phyloP scores from a whole-genome alignment of 2,329 filamentous ascomycete genomes.

The Aspergillus niger region DNA sequence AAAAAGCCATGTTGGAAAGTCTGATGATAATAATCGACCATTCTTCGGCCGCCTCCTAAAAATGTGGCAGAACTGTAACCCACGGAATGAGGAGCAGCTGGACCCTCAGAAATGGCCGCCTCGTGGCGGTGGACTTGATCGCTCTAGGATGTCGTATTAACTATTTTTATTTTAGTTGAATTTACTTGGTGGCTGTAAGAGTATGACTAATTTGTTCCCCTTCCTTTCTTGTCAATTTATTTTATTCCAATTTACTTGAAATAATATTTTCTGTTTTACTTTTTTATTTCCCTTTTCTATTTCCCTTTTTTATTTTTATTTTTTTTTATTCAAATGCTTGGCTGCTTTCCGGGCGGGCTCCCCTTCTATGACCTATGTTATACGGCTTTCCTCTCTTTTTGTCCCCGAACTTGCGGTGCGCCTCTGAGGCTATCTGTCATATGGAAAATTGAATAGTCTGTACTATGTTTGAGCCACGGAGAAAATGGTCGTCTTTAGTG shows the following conservation, averaged over 20 bases:
- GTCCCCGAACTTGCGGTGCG: neutral
- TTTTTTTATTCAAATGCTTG: constrained; percentile 23
- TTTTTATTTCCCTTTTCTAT: neutral
- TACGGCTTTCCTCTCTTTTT: neutral
- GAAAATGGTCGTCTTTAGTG: neutral
- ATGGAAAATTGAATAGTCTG: neutral
- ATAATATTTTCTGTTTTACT: neutral
- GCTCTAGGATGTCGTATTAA: neutral
- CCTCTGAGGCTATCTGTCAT: neutral
- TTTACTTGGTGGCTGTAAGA: neutral
- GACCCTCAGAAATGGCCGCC: constrained; percentile 24
- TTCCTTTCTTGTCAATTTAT: neutral
- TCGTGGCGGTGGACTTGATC: constrained; percentile 28
- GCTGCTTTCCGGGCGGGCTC: constrained; percentile 14
- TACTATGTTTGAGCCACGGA: neutral
- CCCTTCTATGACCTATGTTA: constrained; percentile 11
- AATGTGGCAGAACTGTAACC: constrained; percentile 5
- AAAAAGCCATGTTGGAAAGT: neutral
- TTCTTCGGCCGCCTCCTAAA: neutral
- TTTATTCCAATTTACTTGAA: neutral
- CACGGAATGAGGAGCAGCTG: constrained; percentile 6
- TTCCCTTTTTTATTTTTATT: neutral
- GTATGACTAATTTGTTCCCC: neutral
- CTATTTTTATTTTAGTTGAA: constrained; percentile 1
- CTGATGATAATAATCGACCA: neutral